Base-by-base conservation (phyloP, 176 grass and related monocot genomes). In the Ensete glaucum region DNA sequence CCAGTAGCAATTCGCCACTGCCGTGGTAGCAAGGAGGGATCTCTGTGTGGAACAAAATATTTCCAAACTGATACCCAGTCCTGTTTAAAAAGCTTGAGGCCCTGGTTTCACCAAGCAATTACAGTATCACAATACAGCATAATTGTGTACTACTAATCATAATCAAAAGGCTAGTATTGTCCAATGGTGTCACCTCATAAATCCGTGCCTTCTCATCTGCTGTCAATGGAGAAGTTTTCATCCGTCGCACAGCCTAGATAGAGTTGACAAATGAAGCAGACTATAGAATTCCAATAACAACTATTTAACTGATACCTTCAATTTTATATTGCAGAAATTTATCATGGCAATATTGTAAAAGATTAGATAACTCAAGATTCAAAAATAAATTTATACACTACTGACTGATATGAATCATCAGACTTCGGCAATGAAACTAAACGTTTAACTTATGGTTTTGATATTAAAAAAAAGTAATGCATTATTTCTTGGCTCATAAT, bases 1-100 rank as follows among this genome's bases (percentile, higher is more conserved):
- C 94, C 94, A 78, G 77, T 85, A 56, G 88, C 90, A 87, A 87
- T 80, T 82, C 87, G 86, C 86, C 95, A 98, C 72, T 93, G 95
- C 48, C 86, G 86, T 77, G 85, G 90, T 64, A 98, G 86, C 54
- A 87, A 77, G 50, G 82, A 82, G 27, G 89, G 93, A 82, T 96
- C 87, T 83, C 93, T 85, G 82, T 96, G 74, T 43, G 93, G 93
- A 73, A 88, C 78, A 77, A 88, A 64, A 66, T 82, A 89, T 73
- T 77, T 92, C 93, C 93, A 96, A 78, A 96, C 74, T 64, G 85
- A 84, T 53, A 72, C 71, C 93, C 93, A 96, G 80, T 96, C 89
- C 69, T 92, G 83, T 91, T 89, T 98, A 65, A 89, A 98, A 26
- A 87, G 67, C 60, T 71, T 93, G 52, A 91, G 82, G 49, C 90